A percentile compares a stretch with the other conserved stretches of the same genome.
Conservation (phyloP, 148 eudicot genomes). For the Bassia scoparia region DNA sequence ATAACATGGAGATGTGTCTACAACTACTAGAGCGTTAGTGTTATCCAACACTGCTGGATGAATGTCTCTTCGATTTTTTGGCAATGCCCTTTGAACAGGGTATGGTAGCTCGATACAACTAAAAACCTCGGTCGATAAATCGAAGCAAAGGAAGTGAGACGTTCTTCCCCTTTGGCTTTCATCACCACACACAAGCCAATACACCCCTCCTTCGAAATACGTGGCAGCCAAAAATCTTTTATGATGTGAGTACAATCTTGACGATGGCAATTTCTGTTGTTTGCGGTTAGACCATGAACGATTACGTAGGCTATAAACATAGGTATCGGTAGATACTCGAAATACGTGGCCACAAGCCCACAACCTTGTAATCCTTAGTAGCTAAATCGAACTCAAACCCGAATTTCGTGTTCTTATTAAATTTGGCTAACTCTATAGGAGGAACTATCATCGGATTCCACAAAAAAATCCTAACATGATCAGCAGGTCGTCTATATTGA, state of each 20-base stretch:
- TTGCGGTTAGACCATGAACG: not conserved
- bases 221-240: not conserved
- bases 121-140: slow-evolving; percentile 1
- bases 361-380: not conserved
- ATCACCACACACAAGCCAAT: not conserved
- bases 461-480: not conserved
- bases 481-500: no score
- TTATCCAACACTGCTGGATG: not conserved
- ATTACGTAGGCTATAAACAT: not conserved
- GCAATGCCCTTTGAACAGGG: not conserved
- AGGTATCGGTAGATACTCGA: not conserved
- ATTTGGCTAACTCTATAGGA: no score
- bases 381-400: not conserved
- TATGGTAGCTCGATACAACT: not conserved
- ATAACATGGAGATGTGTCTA: not conserved
- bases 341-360: not conserved
- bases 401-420: not conserved
- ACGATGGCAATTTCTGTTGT: not conserved
- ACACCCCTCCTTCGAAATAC: not conserved
- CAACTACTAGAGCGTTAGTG: not conserved
- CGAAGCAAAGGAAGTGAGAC: not conserved
- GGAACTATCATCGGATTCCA: no score
- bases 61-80: not conserved
- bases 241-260: not conserved
- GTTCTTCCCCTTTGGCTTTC: not conserved